Evolutionary conservation across 768 basidiomycete genomes (phyloP).

Genomic region (Kwoniella pini): DNA sequence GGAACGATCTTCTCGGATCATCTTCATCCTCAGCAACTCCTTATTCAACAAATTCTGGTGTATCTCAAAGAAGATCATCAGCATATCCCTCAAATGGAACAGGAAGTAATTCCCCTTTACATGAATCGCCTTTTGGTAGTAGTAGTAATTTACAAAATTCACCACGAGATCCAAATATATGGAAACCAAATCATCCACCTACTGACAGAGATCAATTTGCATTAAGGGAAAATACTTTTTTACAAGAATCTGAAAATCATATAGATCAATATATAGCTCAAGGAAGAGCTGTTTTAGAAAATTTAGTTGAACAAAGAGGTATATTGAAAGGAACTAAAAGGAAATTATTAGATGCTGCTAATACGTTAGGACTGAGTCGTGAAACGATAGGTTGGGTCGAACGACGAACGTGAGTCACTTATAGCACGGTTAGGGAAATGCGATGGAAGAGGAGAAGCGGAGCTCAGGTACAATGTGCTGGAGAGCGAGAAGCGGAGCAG

Average conservation of each 20-base stretch:
- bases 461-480: no score
- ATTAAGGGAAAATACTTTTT: slow-evolving; percentile 82
- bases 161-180: slow-evolving; percentile 55
- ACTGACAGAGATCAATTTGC: slow-evolving; percentile 73
- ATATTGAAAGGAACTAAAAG: slow-evolving; percentile 88
- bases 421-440: no score
- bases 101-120: slow-evolving; percentile 57
- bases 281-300: slow-evolving; percentile 86
- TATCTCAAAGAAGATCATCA: slow-evolving; percentile 33
- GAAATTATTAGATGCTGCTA: slow-evolving; percentile 82
- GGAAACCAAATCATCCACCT: slow-evolving; percentile 60
- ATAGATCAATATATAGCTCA: slow-evolving; percentile 91
- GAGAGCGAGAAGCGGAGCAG: no score
- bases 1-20: slow-evolving; percentile 33
- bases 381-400: slow-evolving; percentile 98
- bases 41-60: slow-evolving; percentile 39
- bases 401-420: slow-evolving; percentile 73
- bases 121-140: slow-evolving; percentile 82
- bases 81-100: slow-evolving; percentile 15
- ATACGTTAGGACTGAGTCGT: slow-evolving; percentile 88
- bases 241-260: slow-evolving; percentile 75
- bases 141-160: slow-evolving; percentile 20
- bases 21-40: slow-evolving; percentile 23
- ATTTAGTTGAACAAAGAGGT: slow-evolving; percentile 86
- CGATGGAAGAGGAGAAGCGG: no score